Conservation (phyloP, 805 yeast genomes). For the Priceomyces haplophilus region DNA sequence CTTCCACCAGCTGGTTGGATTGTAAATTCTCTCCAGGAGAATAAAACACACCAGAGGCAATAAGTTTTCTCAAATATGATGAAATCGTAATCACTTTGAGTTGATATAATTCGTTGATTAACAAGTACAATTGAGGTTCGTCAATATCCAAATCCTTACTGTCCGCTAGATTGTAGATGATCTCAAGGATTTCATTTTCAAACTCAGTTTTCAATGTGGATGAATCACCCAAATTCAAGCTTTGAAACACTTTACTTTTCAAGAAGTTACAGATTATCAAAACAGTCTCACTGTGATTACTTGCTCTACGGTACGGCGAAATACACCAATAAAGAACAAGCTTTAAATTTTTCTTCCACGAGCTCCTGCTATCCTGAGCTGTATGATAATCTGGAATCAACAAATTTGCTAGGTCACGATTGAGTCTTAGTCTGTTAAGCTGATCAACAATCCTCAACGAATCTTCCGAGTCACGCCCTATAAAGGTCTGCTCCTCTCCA, state of each 20-base stretch:
- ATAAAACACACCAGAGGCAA: slow-evolving; percentile 83
- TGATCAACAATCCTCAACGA: slow-evolving; percentile 30
- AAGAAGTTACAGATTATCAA: slow-evolving; percentile 44
- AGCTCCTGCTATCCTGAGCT: slow-evolving; percentile 9
- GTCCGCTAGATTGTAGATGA: slow-evolving; percentile 30
- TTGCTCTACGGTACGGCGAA: slow-evolving; percentile 32
- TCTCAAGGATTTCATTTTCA: slow-evolving; percentile 41
- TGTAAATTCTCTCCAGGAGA: slow-evolving; percentile 30
- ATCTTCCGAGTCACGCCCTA: slow-evolving; percentile 28
- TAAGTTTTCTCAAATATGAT: slow-evolving; percentile 72
- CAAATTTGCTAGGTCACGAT: slow-evolving; percentile 26
- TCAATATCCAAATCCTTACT: slow-evolving; percentile 22
- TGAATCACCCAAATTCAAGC: slow-evolving; percentile 14
- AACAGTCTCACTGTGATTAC: slow-evolving; percentile 28
- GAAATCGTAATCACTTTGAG: slow-evolving; percentile 53
- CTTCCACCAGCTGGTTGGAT: slow-evolving; percentile 20
- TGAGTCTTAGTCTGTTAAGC: slow-evolving; percentile 33
- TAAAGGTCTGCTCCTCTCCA: slow-evolving; percentile 14
- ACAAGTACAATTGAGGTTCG: slow-evolving; percentile 33
- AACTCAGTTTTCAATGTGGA: slow-evolving; percentile 40
- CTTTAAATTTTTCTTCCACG: slow-evolving; percentile 37
- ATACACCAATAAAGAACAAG: slow-evolving; percentile 40
- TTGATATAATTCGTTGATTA: slow-evolving; percentile 51
- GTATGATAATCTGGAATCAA: slow-evolving; percentile 20
- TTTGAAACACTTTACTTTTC: slow-evolving; percentile 36